Conservation (phyloP, 345 rosid genomes). For the Eucalyptus regnans region DNA sequence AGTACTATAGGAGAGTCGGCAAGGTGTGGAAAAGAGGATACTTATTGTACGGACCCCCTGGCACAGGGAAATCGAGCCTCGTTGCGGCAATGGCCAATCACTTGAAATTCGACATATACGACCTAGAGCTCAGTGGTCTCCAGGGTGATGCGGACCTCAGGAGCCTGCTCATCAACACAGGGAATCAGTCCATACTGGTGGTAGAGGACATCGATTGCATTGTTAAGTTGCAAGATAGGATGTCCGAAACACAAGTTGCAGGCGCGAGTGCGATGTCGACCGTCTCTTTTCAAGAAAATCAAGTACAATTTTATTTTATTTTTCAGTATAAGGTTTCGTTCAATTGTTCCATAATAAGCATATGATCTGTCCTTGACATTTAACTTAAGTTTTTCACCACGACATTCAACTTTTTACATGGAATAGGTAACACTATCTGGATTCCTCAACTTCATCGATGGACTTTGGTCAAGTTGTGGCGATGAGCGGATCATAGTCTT, state of each 20-base stretch:
- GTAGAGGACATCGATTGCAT: slow-evolving; percentile 12
- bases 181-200: slow-evolving; percentile 4
- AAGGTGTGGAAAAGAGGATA: slow-evolving; percentile 11
- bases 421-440: not conserved
- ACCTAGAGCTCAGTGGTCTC: not conserved
- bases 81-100: slow-evolving; percentile 7
- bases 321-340: too few relatives aligned
- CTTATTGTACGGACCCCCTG: slow-evolving; percentile 2
- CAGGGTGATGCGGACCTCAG: not conserved
- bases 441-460: not conserved
- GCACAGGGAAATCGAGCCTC: slow-evolving; percentile 6
- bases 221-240: not conserved
- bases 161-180: not conserved
- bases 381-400: not conserved
- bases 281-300: too few relatives aligned
- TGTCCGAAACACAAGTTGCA: not conserved
- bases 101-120: slow-evolving; percentile 5
- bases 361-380: not conserved
- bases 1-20: not conserved
- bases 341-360: not conserved
- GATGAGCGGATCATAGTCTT: not conserved
- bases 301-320: too few relatives aligned
- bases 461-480: not conserved
- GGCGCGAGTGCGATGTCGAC: not conserved
- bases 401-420: too few relatives aligned